Percentiles rank a stretch among this genome's conserved stretches.
Evolutionary conservation across 148 eudicot genomes (phyloP).

Genomic region (Rhododendron mucronatum): DNA sequence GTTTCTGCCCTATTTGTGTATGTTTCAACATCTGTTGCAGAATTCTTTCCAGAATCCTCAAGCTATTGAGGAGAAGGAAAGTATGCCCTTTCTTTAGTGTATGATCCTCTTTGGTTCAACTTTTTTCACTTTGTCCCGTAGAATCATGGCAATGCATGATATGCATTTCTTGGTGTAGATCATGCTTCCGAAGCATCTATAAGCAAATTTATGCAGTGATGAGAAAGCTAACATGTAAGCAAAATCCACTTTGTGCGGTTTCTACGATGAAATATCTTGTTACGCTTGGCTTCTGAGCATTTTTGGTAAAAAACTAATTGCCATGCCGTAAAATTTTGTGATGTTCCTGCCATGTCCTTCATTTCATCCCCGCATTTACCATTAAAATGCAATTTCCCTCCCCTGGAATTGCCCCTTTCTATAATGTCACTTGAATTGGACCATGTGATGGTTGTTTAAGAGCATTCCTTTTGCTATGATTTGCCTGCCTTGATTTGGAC

Average conservation of each 20-base stretch:
- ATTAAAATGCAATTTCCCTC: no score
- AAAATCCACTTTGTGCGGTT: constrained; percentile 29
- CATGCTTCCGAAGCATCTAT: not conserved
- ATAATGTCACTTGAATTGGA: no score
- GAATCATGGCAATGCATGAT: not conserved
- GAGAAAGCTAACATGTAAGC: constrained; percentile 62
- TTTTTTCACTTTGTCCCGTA: not conserved
- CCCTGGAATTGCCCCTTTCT: no score
- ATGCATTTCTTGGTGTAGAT: not conserved
- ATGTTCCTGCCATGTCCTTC: no score
- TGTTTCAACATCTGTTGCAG: not conserved
- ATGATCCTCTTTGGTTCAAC: not conserved
- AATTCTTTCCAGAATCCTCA: no score
- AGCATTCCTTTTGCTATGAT: no score
- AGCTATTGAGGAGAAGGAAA: not conserved
- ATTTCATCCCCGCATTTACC: no score
- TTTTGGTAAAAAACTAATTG: not conserved
- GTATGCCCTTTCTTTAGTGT: not conserved
- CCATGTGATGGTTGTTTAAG: no score
- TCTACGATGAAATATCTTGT: constrained; percentile 39
- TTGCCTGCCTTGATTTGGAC: no score
- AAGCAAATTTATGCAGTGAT: constrained; percentile 24
- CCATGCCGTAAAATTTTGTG: no score
- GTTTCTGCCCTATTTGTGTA: not conserved
- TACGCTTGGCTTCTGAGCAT: constrained; percentile 59